phyloP scores from a whole-genome alignment of 2,329 filamentous ascomycete genomes.

The Aspergillus fructus region DNA sequence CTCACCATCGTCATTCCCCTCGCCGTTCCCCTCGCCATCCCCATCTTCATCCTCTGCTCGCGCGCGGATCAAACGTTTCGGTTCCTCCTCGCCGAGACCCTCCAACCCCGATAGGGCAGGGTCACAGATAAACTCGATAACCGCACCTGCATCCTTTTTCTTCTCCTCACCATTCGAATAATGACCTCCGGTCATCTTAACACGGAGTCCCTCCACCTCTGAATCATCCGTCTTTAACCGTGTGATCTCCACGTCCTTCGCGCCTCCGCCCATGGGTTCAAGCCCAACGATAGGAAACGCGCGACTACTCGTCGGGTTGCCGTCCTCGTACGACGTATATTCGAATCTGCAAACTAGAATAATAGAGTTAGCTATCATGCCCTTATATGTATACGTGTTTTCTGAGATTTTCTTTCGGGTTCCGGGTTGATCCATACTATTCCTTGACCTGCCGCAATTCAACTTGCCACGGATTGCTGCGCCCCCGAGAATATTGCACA shows the following conservation, averaged over 20 bases:
- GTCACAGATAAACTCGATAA: constrained; percentile 86
- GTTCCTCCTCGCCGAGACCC: constrained; percentile 33
- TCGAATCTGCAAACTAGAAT: constrained; percentile 71
- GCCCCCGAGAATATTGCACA: constrained; percentile 32
- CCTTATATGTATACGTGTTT: background rate
- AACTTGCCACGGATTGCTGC: constrained; percentile 25
- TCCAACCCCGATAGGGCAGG: constrained; percentile 70
- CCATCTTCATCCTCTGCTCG: constrained; percentile 18
- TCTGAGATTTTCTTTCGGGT: background rate
- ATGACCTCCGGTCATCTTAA: constrained; percentile 64
- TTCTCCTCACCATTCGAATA: constrained; percentile 49
- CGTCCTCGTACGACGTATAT: constrained; percentile 51
- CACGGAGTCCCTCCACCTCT: constrained; percentile 68
- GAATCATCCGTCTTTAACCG: constrained; percentile 67
- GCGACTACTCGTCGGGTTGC: constrained; percentile 51
- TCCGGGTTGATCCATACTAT: constrained; percentile 27
- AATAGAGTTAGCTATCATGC: background rate
- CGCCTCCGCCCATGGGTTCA: constrained; percentile 53
- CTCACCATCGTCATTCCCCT: constrained; percentile 5
- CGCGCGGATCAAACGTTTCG: constrained; percentile 28
- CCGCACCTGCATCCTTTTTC: constrained; percentile 61
- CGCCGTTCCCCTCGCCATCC: constrained; percentile 13
- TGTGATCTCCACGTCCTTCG: constrained; percentile 61
- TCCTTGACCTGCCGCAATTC: constrained; percentile 36
- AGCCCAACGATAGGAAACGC: constrained; percentile 75